Conservation (phyloP, 2,329 filamentous ascomycete species). For the Ophiostoma tasmaniense region DNA sequence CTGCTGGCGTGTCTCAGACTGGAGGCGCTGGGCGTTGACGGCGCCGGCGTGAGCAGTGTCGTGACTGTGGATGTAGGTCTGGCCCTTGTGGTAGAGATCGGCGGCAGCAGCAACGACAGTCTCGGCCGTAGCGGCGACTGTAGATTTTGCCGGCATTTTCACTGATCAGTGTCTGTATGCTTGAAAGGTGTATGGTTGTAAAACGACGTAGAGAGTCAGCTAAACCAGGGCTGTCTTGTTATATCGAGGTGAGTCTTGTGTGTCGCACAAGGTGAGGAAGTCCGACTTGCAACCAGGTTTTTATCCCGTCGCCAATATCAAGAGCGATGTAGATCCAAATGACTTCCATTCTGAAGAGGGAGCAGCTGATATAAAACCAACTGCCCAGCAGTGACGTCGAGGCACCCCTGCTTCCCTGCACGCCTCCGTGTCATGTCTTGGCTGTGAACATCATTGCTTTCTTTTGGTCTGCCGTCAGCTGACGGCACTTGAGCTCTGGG, state of each 20-base stretch:
- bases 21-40: slow-evolving; percentile 33
- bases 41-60: slow-evolving; percentile 7
- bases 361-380: neutral
- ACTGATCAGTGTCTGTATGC: too few species aligned
- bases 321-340: too few species aligned
- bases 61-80: neutral
- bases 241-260: neutral
- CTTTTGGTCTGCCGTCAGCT: neutral
- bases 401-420: neutral
- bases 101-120: neutral
- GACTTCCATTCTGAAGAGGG: neutral
- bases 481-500: neutral
- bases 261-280: neutral
- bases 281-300: neutral
- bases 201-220: neutral
- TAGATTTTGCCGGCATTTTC: neutral
- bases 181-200: too few species aligned
- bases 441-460: neutral
- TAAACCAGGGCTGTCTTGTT: neutral
- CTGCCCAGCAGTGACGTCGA: neutral
- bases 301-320: too few species aligned
- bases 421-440: neutral
- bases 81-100: neutral
- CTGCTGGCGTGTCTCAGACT: slow-evolving; percentile 41
- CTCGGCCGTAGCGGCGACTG: neutral